phyloP scores from a whole-genome alignment of 2,329 filamentous ascomycete genomes.

The Herpotrichia juniperi region DNA sequence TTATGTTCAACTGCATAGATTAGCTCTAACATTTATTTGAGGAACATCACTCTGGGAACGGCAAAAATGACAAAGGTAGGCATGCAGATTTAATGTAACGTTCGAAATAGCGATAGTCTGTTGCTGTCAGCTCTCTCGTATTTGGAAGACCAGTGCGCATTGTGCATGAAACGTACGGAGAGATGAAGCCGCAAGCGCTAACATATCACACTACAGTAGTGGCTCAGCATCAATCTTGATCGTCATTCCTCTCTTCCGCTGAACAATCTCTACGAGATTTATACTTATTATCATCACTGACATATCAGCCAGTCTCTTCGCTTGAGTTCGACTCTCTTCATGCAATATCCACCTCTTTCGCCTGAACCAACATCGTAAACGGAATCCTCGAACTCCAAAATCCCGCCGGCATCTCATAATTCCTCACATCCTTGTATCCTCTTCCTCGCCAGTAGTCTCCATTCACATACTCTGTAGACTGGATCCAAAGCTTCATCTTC shows the following conservation, averaged over 20 bases:
- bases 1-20: background rate
- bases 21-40: background rate
- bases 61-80: background rate
- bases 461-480: background rate
- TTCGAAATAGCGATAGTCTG: constrained; percentile 1
- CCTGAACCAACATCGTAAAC: background rate
- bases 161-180: background rate
- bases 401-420: background rate
- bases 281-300: too few species aligned
- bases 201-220: background rate
- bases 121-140: background rate
- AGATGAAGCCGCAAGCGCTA: background rate
- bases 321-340: background rate
- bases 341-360: constrained; percentile 1
- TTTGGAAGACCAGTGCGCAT: background rate
- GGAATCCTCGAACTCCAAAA: background rate
- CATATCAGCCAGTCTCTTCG: background rate
- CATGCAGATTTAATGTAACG: background rate
- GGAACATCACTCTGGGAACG: background rate
- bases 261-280: too few species aligned
- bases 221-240: too few species aligned
- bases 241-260: too few species aligned
- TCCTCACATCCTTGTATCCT: background rate
- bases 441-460: constrained; percentile 4
- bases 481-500: background rate